Percentiles rank a stretch among this genome's conserved stretches.
Conservation (phyloP, 495 filamentous ascomycete species). For the Mytilinidion resinicola region DNA sequence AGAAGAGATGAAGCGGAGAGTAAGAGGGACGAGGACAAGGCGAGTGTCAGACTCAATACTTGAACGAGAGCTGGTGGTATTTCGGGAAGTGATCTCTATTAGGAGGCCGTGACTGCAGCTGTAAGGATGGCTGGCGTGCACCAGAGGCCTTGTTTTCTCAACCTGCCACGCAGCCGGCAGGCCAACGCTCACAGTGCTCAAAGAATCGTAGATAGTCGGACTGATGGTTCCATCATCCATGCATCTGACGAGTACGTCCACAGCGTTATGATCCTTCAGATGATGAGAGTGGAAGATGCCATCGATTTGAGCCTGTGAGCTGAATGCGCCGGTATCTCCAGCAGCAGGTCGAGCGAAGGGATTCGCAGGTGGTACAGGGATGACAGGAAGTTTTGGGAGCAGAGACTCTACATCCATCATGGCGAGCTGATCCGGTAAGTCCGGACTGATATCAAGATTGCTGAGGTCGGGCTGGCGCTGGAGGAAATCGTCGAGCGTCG, state of each 20-base stretch:
- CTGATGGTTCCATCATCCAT: slow-evolving; percentile 74
- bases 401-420: slow-evolving; percentile 73
- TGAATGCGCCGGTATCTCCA: slow-evolving; percentile 58
- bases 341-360: slow-evolving; percentile 12
- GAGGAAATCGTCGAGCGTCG: slow-evolving; percentile 33
- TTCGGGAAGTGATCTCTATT: slow-evolving; percentile 29
- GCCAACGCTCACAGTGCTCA: slow-evolving; percentile 67
- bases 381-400: slow-evolving; percentile 68
- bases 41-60: neutral
- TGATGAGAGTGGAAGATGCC: slow-evolving; percentile 58
- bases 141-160: slow-evolving; percentile 13
- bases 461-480: slow-evolving; percentile 26
- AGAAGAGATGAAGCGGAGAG: slow-evolving; percentile 71
- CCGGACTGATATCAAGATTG: slow-evolving; percentile 32
- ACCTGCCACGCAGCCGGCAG: slow-evolving; percentile 24
- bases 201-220: slow-evolving; percentile 83
- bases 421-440: slow-evolving; percentile 72
- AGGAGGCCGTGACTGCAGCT: slow-evolving; percentile 72
- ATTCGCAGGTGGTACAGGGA: slow-evolving; percentile 40
- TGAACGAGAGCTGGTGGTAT: neutral
- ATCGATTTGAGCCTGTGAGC: slow-evolving; percentile 62
- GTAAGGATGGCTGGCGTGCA: slow-evolving; percentile 66
- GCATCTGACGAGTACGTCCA: slow-evolving; percentile 77
- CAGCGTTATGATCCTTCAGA: slow-evolving; percentile 56
- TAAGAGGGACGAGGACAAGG: slow-evolving; percentile 62